These are phyloP conservation scores for Penicillium janthinellum DNA, from an alignment of 2,329 filamentous ascomycete species.

Conservation along the genomic window DNA sequence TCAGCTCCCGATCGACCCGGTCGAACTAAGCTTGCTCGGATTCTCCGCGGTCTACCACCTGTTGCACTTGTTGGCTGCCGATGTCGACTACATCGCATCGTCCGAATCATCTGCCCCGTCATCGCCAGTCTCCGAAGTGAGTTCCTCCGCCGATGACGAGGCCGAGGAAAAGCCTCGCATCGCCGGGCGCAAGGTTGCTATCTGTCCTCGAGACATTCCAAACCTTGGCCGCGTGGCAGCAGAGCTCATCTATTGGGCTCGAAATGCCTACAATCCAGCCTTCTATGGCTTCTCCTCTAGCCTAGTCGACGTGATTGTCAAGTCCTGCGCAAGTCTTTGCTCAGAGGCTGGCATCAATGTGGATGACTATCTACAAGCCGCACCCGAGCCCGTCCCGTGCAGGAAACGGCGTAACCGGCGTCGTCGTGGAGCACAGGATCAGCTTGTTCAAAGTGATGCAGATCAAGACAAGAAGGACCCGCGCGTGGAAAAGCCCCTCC, in stretches of 20 bases:
- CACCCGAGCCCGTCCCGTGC: constrained; percentile 24
- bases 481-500: constrained; percentile 11
- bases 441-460: constrained; percentile 20
- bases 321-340: constrained; percentile 42
- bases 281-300: constrained; percentile 45
- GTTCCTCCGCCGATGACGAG: constrained; percentile 34
- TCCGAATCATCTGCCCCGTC: constrained; percentile 37
- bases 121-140: constrained; percentile 26
- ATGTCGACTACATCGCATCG: constrained; percentile 42
- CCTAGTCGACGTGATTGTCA: constrained; percentile 42
- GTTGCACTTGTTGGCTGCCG: constrained; percentile 43
- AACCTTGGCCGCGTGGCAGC: constrained; percentile 43
- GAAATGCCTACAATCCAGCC: constrained; percentile 47
- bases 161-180: constrained; percentile 22
- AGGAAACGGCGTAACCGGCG: constrained; percentile 27
- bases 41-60: constrained; percentile 47
- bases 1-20: constrained; percentile 44
- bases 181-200: constrained; percentile 9
- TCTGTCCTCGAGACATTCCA: constrained; percentile 30
- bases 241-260: constrained; percentile 48
- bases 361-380: constrained; percentile 32
- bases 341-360: constrained; percentile 39
- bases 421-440: constrained; percentile 17
- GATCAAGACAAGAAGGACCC: constrained; percentile 19
- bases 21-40: constrained; percentile 45